A percentile compares a stretch with the other conserved stretches of the same genome.
Evolutionary conservation across 495 filamentous ascomycete species (phyloP).

Genomic region (Venustampulla echinocandica): DNA sequence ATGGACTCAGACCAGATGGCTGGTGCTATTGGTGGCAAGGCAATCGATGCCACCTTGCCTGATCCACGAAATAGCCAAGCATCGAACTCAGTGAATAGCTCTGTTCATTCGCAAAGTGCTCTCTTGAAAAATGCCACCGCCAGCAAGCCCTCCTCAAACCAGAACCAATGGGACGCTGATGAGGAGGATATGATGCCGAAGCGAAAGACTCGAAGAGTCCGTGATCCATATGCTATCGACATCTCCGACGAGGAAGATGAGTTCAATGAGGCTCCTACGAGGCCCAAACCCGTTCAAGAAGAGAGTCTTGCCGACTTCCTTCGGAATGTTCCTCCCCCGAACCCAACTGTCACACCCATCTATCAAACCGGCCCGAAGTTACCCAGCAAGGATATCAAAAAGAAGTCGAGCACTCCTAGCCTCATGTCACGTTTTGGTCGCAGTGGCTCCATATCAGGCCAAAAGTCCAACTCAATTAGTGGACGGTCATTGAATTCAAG

Average conservation of each 20-base stretch:
- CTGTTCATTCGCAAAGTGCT: constrained; percentile 43
- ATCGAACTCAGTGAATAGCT: constrained; percentile 40
- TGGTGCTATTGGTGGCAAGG: constrained; percentile 40
- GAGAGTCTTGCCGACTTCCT: constrained; percentile 88
- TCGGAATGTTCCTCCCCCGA: constrained; percentile 60
- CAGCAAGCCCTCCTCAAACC: constrained; percentile 7
- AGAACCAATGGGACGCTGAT: constrained; percentile 15
- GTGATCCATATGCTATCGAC: constrained; percentile 89
- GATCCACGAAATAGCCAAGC: constrained; percentile 26
- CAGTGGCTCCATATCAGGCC: constrained; percentile 18
- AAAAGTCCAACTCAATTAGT: constrained; percentile 6
- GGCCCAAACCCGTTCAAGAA: constrained; percentile 37
- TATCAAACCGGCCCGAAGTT: constrained; percentile 9
- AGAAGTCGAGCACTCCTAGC: constrained; percentile 49
- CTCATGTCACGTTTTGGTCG: constrained; percentile 57
- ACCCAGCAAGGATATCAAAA: constrained; percentile 38
- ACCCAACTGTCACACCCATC: constrained; percentile 23
- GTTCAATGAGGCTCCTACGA: constrained; percentile 22
- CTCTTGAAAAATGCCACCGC: constrained; percentile 30
- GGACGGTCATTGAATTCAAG: not conserved
- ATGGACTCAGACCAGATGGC: constrained; percentile 75
- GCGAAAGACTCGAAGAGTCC: constrained; percentile 67
- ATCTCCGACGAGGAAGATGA: constrained; percentile 73
- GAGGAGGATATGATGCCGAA: constrained; percentile 45
- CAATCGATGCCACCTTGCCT: constrained; percentile 39